These are phyloP conservation scores for Microstegium vimineum DNA, from an alignment of 176 grass and related monocot genomes.

Conservation along the genomic window DNA sequence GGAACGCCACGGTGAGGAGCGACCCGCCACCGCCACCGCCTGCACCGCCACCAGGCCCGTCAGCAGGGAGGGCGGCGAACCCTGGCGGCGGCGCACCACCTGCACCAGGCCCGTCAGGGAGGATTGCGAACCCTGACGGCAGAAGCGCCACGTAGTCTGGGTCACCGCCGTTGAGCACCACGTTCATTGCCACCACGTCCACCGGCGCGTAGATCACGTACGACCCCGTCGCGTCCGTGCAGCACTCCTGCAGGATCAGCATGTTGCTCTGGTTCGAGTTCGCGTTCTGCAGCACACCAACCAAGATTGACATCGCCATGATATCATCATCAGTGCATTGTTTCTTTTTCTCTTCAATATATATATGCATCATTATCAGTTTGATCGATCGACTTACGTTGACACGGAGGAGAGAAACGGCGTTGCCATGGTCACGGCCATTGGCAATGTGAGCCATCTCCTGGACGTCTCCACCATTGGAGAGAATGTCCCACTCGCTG, in stretches of 20 bases:
- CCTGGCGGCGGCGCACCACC: constrained; percentile 43
- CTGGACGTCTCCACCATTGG: constrained; percentile 67
- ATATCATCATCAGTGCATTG: neutral
- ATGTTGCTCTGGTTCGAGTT: constrained; percentile 85
- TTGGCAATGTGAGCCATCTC: constrained; percentile 87
- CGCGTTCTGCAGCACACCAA: constrained; percentile 66
- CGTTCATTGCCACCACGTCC: constrained; percentile 78
- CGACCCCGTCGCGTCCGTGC: constrained; percentile 67
- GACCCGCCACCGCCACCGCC: constrained; percentile 32
- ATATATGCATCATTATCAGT: too few relatives aligned
- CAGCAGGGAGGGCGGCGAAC: constrained; percentile 73
- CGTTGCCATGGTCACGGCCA: constrained; percentile 72
- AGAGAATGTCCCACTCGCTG: constrained; percentile 86
- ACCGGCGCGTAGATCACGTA: constrained; percentile 84
- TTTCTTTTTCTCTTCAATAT: too few relatives aligned
- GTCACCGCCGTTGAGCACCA: constrained; percentile 74
- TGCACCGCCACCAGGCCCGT: constrained; percentile 9
- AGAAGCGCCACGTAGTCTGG: constrained; percentile 76
- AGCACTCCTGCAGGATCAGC: constrained; percentile 87
- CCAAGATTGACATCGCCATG: neutral
- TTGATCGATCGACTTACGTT: too few relatives aligned
- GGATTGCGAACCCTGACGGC: constrained; percentile 76
- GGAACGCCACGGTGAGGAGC: constrained; percentile 81
- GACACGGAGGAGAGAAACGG: constrained; percentile 74
- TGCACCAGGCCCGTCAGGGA: constrained; percentile 50